Evolutionary conservation across 2,329 filamentous ascomycete species (phyloP), one percentile per base, ranked within the genome.

Genomic region (Ophiosphaerella herpotricha): DNA sequence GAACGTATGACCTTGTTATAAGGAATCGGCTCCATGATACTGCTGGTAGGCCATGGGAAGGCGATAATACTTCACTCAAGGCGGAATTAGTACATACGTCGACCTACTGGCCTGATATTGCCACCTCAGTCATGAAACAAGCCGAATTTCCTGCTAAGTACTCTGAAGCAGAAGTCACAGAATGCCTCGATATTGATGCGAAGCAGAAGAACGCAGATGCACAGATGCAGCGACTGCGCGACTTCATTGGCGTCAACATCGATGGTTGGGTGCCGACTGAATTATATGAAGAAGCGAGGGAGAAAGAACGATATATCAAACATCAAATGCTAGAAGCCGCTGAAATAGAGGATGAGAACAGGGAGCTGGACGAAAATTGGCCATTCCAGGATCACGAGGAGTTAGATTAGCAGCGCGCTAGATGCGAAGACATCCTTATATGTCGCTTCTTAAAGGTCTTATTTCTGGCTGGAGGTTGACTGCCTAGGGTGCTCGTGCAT

Each of bases 201-300:
- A 46, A 47, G 59, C 46, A 61, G 37, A 51, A 59, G 46, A 48
- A 36, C 29, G 55, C 50, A 24, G 41, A 61, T 51, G 55, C 45
- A n/a, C 50, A 64, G 24, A 48, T 62, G 40, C 48, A 59, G 50
- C 50, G 31, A 31, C n/a, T 50, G 32, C 47, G 57, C 39, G 57
- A 54, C 49, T 43, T 58, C 23, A 55, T 54, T 46, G 61, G 57
- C 18, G 26, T 63, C 36, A 53, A 56, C 37, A 49, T 39, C 33
- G 59, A 64, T 37, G 61, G 53, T 9, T 64, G 55, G 61, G 51
- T 58, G 43, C 50, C 57, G 18, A 50, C 35, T 23, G 53, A 61
- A 37, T 29, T 24, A 13, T 64, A 58, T 42, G 47, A 61, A 33
- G 52, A 52, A 24, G 54, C 47, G 39, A 50, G 51, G 40, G 44